Evolutionary conservation across 305 asterid species (phyloP).

Genomic region (Fraxinus dipetala): DNA sequence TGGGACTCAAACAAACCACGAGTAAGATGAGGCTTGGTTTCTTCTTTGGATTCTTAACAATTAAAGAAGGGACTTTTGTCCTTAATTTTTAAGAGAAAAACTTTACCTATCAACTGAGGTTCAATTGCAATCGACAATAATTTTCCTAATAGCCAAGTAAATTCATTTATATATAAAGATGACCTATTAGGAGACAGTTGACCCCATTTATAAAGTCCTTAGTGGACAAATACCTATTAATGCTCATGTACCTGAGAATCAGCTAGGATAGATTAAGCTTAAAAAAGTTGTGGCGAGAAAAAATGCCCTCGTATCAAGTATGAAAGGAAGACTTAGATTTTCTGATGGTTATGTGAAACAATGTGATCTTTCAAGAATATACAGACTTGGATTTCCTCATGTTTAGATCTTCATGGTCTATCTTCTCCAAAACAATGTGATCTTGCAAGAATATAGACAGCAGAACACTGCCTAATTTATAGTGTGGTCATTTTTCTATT

Average conservation of each 20-base stretch:
- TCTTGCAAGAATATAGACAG: neutral
- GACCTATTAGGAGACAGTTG: neutral
- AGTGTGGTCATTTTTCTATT: neutral
- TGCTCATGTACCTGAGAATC: neutral
- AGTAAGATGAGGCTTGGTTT: neutral
- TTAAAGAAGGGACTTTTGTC: neutral
- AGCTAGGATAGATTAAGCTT: neutral
- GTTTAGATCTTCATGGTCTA: neutral
- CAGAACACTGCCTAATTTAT: neutral
- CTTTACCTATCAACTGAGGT: neutral
- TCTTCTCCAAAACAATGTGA: neutral
- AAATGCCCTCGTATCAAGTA: neutral
- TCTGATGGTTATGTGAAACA: neutral
- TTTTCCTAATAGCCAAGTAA: neutral
- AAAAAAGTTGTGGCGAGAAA: neutral
- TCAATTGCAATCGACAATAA: neutral
- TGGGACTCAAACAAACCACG: neutral
- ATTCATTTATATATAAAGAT: neutral
- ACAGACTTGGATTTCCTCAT: neutral
- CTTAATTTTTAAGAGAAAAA: neutral
- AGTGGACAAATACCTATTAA: neutral
- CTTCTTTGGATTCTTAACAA: neutral
- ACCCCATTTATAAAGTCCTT: neutral
- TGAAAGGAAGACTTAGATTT: neutral
- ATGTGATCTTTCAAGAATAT: neutral